These are phyloP conservation scores for Carex scoparia DNA, from an alignment of 176 grass and related monocot genomes.

Conservation along the genomic window DNA sequence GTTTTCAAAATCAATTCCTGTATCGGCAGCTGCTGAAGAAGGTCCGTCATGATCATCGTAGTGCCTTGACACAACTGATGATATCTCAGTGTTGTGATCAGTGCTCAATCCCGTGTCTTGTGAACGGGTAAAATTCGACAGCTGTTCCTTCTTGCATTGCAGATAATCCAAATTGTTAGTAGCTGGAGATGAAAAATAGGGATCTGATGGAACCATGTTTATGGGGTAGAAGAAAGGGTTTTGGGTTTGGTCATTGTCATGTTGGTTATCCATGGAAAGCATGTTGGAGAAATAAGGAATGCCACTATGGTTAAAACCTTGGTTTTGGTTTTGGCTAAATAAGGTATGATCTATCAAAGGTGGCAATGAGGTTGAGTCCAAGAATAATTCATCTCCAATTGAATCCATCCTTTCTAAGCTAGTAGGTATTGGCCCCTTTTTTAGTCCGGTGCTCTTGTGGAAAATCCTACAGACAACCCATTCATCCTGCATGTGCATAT, in stretches of 20 bases:
- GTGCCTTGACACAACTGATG: conserved; percentile 27
- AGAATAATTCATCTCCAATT: conserved; percentile 7
- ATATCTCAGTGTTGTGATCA: conserved; percentile 29
- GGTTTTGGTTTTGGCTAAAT: conserved; percentile 7
- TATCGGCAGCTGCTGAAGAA: not conserved
- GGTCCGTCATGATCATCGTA: conserved; percentile 23
- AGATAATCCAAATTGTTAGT: conserved; percentile 14
- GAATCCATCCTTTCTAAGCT: conserved; percentile 28
- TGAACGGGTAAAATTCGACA: conserved; percentile 20
- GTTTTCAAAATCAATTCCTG: conserved; percentile 25
- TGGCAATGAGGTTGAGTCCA: conserved; percentile 39
- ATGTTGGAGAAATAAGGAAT: conserved; percentile 20
- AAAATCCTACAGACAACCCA: conserved; percentile 40
- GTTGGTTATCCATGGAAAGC: conserved; percentile 18
- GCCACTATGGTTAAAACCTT: not conserved
- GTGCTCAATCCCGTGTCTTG: conserved; percentile 23
- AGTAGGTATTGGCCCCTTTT: conserved; percentile 23
- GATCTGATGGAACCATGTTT: conserved; percentile 19
- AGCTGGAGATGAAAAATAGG: conserved; percentile 5
- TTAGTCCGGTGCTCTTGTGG: conserved; percentile 29
- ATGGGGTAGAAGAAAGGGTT: conserved; percentile 27
- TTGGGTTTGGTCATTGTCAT: conserved; percentile 15
- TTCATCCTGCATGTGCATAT: conserved; percentile 27
- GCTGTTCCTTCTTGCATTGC: conserved; percentile 31
- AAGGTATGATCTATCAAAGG: conserved; percentile 31